These are phyloP conservation scores for Spergularia azorica DNA, from an alignment of 179 eudicot genomes.

Conservation along the genomic window DNA sequence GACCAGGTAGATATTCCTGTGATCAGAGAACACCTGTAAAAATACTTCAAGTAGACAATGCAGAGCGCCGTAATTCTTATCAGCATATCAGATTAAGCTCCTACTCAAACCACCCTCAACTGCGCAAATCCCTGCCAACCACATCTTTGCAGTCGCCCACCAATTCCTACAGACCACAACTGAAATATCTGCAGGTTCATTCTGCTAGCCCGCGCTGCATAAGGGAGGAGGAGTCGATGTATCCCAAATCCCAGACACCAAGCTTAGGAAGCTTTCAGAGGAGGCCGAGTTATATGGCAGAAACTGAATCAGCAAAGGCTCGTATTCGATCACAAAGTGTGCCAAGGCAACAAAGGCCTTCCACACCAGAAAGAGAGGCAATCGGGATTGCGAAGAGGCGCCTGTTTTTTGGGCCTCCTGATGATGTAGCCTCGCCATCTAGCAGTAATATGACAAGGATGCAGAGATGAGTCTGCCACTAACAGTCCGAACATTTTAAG, in stretches of 20 bases:
- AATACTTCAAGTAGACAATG: conserved; percentile 25
- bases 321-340: conserved; percentile 39
- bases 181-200: conserved; percentile 25
- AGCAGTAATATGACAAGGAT: conserved; percentile 20
- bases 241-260: conserved; percentile 30
- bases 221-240: conserved; percentile 24
- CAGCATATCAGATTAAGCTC: conserved; percentile 21
- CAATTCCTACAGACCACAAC: conserved; percentile 24
- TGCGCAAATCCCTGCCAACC: neutral
- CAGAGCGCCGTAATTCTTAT: conserved; percentile 14
- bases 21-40: conserved; percentile 36
- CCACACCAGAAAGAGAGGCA: conserved; percentile 39
- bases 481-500: neutral
- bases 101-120: conserved; percentile 12
- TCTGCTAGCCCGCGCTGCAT: conserved; percentile 36
- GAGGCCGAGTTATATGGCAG: conserved; percentile 45
- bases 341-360: conserved; percentile 39
- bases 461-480: conserved; percentile 8
- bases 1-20: conserved; percentile 41
- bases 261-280: conserved; percentile 21
- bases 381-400: conserved; percentile 34
- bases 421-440: conserved; percentile 32
- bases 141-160: conserved; percentile 24
- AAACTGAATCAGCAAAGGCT: conserved; percentile 42
- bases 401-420: conserved; percentile 25